Conservation (phyloP, 306 rosid genomes). For the Vigna radiata region DNA sequence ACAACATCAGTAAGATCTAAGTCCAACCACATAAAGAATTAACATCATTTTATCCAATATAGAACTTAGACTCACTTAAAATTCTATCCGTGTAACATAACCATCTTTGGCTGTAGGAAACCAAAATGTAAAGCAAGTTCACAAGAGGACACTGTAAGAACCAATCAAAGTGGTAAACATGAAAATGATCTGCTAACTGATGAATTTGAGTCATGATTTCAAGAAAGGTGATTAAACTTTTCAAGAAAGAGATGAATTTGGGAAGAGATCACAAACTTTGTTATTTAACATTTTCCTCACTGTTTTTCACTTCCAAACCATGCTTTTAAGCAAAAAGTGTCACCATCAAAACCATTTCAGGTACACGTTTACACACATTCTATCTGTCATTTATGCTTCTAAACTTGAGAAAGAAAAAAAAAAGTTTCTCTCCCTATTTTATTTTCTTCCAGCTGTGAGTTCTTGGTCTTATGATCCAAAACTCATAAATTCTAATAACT, state of each 20-base stretch:
- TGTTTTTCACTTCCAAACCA: neutral
- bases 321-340: too few species aligned
- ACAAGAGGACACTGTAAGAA: too few species aligned
- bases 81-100: too few species aligned
- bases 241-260: neutral
- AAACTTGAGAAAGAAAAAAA: neutral
- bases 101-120: too few species aligned
- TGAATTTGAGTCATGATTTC: neutral
- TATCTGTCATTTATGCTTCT: neutral
- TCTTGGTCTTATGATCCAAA: neutral
- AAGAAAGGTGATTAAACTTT: too few species aligned
- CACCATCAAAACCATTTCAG: too few species aligned
- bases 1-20: too few species aligned
- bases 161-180: too few species aligned
- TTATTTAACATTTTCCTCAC: neutral
- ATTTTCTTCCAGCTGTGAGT: neutral
- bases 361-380: too few species aligned
- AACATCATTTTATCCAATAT: too few species aligned
- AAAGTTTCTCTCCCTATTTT: neutral
- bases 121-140: too few species aligned
- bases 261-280: neutral
- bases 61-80: too few species aligned
- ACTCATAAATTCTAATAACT: neutral
- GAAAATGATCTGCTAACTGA: neutral
- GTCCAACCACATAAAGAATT: fast-evolving